These are phyloP conservation scores for Macaranga tanarius DNA, from an alignment of 441 rosid species.

Conservation along the genomic window DNA sequence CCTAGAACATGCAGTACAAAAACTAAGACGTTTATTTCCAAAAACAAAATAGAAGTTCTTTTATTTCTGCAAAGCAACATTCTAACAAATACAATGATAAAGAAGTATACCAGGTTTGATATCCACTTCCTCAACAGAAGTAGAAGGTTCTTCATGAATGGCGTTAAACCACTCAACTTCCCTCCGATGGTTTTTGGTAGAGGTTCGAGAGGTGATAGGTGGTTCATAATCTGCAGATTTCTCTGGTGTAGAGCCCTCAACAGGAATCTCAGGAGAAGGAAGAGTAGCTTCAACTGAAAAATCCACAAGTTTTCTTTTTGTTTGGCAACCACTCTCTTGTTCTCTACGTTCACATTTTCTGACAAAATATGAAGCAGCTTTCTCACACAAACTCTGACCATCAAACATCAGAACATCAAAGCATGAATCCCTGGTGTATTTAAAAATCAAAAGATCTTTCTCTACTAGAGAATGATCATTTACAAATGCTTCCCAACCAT, in stretches of 20 bases:
- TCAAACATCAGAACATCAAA: constrained; percentile 33
- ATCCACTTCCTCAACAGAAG: constrained; percentile 9
- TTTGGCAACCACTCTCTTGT: constrained; percentile 16
- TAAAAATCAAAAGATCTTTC: constrained; percentile 40
- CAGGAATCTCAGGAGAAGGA: constrained; percentile 24
- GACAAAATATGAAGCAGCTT: constrained; percentile 35
- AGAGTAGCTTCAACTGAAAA: constrained; percentile 24
- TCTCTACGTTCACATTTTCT: constrained; percentile 24
- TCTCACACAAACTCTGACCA: constrained; percentile 32
- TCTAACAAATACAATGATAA: neutral
- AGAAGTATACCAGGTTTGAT: constrained; percentile 32
- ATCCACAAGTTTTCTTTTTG: constrained; percentile 27
- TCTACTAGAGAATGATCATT: constrained; percentile 30
- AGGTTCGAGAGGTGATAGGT: constrained; percentile 15
- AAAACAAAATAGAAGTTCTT: neutral
- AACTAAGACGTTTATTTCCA: neutral
- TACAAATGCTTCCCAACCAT: constrained; percentile 43
- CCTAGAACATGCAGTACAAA: neutral
- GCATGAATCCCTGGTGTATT: constrained; percentile 33
- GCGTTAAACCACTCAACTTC: constrained; percentile 17
- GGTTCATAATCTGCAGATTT: constrained; percentile 33
- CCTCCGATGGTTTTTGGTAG: constrained; percentile 20
- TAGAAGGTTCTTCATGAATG: constrained; percentile 13
- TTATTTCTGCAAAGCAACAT: neutral
- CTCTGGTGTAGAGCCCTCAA: constrained; percentile 31